These are phyloP conservation scores for Oldenlandia corymbosa DNA, from an alignment of 257 asterid species.

Conservation along the genomic window DNA sequence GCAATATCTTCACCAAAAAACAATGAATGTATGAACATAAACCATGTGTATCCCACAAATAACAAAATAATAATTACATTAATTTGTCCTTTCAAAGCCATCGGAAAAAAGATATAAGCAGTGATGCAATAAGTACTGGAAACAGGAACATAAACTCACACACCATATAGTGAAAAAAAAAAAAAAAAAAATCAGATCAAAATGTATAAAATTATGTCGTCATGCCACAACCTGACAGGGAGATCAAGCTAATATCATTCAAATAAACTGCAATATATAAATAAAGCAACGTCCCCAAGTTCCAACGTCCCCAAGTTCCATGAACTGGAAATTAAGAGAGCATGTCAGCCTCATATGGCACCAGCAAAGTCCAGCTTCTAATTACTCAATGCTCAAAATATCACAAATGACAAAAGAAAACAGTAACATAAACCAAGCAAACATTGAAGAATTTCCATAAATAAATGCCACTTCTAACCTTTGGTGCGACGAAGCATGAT, in stretches of 20 bases:
- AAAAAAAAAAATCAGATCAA: too few species aligned
- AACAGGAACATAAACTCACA: conserved; percentile 1
- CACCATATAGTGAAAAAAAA: too few species aligned
- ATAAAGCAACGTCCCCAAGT: too few species aligned
- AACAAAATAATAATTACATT: background rate
- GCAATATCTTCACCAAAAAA: background rate
- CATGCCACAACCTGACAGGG: background rate
- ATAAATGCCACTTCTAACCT: conserved; percentile 36
- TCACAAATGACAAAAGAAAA: background rate
- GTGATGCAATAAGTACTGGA: background rate
- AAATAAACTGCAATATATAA: too few species aligned
- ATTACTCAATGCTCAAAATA: too few species aligned
- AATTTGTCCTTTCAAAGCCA: background rate
- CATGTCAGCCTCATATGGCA: too few species aligned
- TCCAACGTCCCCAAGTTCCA: background rate
- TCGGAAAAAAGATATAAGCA: background rate
- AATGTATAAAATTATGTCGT: background rate
- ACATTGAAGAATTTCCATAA: too few species aligned
- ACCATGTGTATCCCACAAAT: background rate
- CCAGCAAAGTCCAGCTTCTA: too few species aligned
- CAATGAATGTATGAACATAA: background rate
- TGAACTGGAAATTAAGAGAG: too few species aligned
- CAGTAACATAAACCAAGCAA: background rate
- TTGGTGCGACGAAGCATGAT: conserved; percentile 95
- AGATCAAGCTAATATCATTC: background rate